phyloP scores from a whole-genome alignment of 768 basidiomycete species.

The Leccinum pellstonianum region DNA sequence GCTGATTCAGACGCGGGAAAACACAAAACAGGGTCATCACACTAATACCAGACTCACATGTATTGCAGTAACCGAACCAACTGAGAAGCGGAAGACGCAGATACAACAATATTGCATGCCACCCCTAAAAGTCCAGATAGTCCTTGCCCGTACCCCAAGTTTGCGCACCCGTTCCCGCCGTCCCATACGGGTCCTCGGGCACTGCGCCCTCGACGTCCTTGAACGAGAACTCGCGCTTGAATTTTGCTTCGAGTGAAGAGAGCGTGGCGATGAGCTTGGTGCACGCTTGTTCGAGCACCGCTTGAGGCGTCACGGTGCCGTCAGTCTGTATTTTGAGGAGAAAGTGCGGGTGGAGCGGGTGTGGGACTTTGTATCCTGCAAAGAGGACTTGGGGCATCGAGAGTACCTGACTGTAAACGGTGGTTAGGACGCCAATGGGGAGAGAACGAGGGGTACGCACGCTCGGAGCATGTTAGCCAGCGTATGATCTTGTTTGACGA shows the following conservation, averaged over 20 bases:
- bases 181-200: conserved; percentile 52
- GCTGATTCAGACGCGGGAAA: not conserved
- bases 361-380: conserved; percentile 97
- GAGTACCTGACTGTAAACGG: conserved; percentile 74
- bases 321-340: conserved; percentile 96
- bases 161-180: conserved; percentile 37
- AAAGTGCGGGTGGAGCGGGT: conserved; percentile 93
- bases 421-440: conserved; percentile 1
- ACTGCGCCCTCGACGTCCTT: conserved; percentile 61
- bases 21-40: not conserved
- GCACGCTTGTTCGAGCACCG: conserved; percentile 81
- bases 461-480: conserved; percentile 95
- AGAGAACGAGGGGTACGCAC: conserved; percentile 44
- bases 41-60: conserved; percentile 1
- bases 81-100: not conserved
- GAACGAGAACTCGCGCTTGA: conserved; percentile 80
- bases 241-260: conserved; percentile 66
- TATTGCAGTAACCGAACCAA: not conserved
- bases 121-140: conserved; percentile 51
- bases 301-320: conserved; percentile 77
- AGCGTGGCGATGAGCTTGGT: conserved; percentile 74
- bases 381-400: conserved; percentile 86
- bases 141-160: conserved; percentile 50
- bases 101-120: not conserved
- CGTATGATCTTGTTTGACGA: conserved; percentile 97